Evolutionary conservation across 495 filamentous ascomycete genomes (phyloP), one percentile per base, ranked within the genome.

Genomic region (Podospora conica): DNA sequence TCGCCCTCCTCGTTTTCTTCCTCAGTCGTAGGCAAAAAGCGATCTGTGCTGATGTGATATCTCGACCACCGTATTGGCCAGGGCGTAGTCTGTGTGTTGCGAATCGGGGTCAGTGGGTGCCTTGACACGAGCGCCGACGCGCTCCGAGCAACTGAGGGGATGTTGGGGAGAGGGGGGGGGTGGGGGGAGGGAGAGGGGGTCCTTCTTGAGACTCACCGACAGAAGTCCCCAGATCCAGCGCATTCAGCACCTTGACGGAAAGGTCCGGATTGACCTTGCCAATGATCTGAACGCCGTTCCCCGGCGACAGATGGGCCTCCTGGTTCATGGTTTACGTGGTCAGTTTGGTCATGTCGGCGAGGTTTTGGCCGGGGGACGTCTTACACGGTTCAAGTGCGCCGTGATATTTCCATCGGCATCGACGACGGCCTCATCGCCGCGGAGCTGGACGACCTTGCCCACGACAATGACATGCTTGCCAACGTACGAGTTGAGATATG

Each of bases 181-280:
- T 25, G 25, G 7, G 55, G 54, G 59, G 57, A 54, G 33, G 66
- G 22, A 60, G 27, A 53, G 57, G 40, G n/a, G n/a, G n/a, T n/a
- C n/a, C n/a, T n/a, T n/a, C n/a, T n/a, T n/a, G 20, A 68, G 21
- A 78, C 84, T 66, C 81, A 91, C 88, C 86, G 61, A 91, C 83
- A 68, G 83, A 80, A 12, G 70, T 84, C 25, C 94, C 94, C 76
- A 96, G 90, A 77, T 98, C 94, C 61, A 85, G 86, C 12, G 88
- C 86, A 55, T 81, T 89, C 56, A 96, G 79, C 53, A 92, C 88
- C 70, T 88, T 89, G 56, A 98, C 76, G 18, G 85, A 86, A 53
- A 95, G 78, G 71, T 96, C 92, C 69, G 81, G 80, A 68, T 92
- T 88, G 63, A 98, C 93, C 77, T 95, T 97, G 61, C 93, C 96